Evolutionary conservation across 345 rosid genomes (phyloP), one percentile per base, ranked within the genome.

Genomic region (Nephelium lappaceum): DNA sequence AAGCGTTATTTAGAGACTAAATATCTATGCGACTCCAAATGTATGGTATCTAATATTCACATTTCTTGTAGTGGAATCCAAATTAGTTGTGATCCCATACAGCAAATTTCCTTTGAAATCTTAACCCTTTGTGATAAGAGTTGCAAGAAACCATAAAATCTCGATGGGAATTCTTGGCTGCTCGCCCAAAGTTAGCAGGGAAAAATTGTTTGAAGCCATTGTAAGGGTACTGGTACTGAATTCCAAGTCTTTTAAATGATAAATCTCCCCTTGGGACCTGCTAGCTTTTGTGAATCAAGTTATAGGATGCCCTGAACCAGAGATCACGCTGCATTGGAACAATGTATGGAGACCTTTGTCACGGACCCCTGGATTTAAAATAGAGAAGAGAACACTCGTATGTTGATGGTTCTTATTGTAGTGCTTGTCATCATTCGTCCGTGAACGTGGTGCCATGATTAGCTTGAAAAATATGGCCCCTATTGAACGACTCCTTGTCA

Each of bases 371-470:
- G 0, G 38, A 45, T 71, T 8, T 45, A 7, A 45, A 45, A 5
- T 8, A 45, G 42, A 71, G 49, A 71, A 71, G 12, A 24, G 63
- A 24, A 51, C 10, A 24, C 16, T 49, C 43, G 10, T 36, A 71
- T 24, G 14, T 3, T 9, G 58, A 16, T 23, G 16, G 38, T 15
- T 64, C 18, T 24, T 9, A 2, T 23, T 63, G 68, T 24, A 12
- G 68, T 64, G 19, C 68, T 60, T 64, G 68, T 24, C 38, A 11
- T 27, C 14, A 12, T 31, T 64, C 9, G 68, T 64, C 68, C 39
- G 68, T 64, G 64, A 64, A 64, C 16, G 41, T 64, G 18, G 68
- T 64, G 68, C 41, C 41, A 64, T 64, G 68, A 64, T 31, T 64
- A 27, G 41, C 39, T 27, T 15, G 39, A 24, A 64, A 64, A 64